Conservation (phyloP, 2,329 filamentous ascomycete genomes). For the Neopestalotiopsis rosae region DNA sequence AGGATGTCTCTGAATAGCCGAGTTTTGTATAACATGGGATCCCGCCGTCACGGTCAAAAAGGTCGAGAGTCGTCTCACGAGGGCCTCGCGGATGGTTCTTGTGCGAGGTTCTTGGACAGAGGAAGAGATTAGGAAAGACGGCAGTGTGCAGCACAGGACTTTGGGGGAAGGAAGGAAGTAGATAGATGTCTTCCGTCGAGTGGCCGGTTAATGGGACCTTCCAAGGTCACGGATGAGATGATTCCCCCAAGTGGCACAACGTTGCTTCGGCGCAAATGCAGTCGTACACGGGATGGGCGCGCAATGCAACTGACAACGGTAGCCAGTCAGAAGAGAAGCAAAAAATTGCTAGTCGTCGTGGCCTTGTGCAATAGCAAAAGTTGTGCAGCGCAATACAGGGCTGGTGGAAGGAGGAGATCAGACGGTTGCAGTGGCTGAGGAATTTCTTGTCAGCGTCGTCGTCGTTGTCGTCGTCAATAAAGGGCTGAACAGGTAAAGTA, state of each 20-base stretch:
- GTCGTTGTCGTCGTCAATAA: neutral
- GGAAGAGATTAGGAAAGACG: slow-evolving; percentile 26
- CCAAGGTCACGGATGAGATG: slow-evolving; percentile 25
- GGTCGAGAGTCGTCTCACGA: slow-evolving; percentile 37
- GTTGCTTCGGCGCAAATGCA: slow-evolving; percentile 31
- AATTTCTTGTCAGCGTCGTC: neutral
- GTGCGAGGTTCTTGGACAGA: slow-evolving; percentile 31
- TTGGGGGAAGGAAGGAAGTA: slow-evolving; percentile 13
- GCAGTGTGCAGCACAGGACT: slow-evolving; percentile 27
- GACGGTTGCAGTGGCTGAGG: slow-evolving; percentile 12
- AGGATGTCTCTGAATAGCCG: slow-evolving; percentile 42
- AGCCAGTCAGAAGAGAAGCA: slow-evolving; percentile 26
- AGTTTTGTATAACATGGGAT: slow-evolving; percentile 44
- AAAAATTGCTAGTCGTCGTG: slow-evolving; percentile 11
- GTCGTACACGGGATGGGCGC: slow-evolving; percentile 28
- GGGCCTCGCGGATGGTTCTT: slow-evolving; percentile 33
- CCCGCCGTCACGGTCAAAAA: slow-evolving; percentile 42
- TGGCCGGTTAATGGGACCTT: slow-evolving; percentile 23
- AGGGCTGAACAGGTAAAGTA: neutral
- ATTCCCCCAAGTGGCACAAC: slow-evolving; percentile 26
- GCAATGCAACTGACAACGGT: slow-evolving; percentile 28
- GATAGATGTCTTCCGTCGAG: slow-evolving; percentile 19
- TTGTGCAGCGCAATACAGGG: neutral
- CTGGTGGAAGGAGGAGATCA: slow-evolving; percentile 16
- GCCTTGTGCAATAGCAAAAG: slow-evolving; percentile 1